Conservation (phyloP, 352 stramenopile species). For the Pythium aristosporum region DNA sequence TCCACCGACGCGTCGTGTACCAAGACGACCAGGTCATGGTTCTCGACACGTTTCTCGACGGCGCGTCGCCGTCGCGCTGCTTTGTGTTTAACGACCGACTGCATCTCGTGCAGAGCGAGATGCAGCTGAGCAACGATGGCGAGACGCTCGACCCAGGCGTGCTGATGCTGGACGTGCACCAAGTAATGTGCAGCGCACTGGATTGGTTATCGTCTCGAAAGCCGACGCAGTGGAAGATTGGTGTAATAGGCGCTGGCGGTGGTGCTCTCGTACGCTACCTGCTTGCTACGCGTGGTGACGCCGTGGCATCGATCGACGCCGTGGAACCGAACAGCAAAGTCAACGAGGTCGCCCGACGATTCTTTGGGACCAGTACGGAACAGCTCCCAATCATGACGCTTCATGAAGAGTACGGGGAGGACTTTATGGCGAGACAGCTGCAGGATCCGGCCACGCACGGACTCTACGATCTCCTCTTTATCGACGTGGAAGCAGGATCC, state of each 20-base stretch:
- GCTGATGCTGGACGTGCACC: constrained; percentile 68
- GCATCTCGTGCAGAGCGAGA: constrained; percentile 74
- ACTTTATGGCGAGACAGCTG: constrained; percentile 28
- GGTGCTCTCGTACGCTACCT: constrained; percentile 58
- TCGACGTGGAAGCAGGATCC: constrained; percentile 64
- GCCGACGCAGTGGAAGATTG: constrained; percentile 25
- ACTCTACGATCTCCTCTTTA: constrained; percentile 43
- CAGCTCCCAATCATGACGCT: constrained; percentile 33
- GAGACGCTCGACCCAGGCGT: constrained; percentile 36
- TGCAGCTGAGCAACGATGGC: constrained; percentile 30
- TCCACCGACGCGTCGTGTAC: constrained; percentile 49
- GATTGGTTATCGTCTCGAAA: constrained; percentile 20
- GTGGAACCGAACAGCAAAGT: constrained; percentile 55
- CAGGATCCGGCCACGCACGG: not conserved
- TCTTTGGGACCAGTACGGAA: constrained; percentile 37
- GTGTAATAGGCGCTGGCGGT: constrained; percentile 57
- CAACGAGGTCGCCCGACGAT: constrained; percentile 41
- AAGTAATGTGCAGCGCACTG: constrained; percentile 51
- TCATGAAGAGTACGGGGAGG: constrained; percentile 44
- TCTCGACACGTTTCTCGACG: constrained; percentile 55
- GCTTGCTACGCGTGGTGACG: constrained; percentile 31
- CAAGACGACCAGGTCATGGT: constrained; percentile 57
- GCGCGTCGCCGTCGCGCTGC: constrained; percentile 37
- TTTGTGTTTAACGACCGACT: constrained; percentile 77
- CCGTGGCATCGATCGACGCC: constrained; percentile 45